These are phyloP conservation scores for Aspergillus eucalypticola DNA, from an alignment of 2,329 filamentous ascomycete genomes.

Conservation along the genomic window DNA sequence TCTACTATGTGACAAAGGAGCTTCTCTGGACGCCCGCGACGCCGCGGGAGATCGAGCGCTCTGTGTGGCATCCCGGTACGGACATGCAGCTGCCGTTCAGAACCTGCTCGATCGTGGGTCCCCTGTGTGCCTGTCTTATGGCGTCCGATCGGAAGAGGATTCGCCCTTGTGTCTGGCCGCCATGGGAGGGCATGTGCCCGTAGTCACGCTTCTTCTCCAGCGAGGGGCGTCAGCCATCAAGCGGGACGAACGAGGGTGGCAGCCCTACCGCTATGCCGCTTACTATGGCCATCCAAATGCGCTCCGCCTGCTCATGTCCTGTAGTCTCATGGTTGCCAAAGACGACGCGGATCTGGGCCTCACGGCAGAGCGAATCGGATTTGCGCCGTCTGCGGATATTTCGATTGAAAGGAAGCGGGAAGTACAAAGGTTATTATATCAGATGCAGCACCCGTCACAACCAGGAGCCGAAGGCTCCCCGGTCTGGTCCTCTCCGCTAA, in stretches of 20 bases:
- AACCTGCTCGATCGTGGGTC: slow-evolving; percentile 37
- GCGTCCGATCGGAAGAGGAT: slow-evolving; percentile 33
- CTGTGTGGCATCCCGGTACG: slow-evolving; percentile 34
- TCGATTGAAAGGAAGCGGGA: slow-evolving; percentile 23
- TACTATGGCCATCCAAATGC: slow-evolving; percentile 40
- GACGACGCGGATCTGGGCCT: slow-evolving; percentile 19
- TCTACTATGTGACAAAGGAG: slow-evolving; percentile 34
- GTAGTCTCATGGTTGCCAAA: slow-evolving; percentile 17
- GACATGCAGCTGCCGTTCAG: slow-evolving; percentile 36
- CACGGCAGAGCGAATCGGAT: slow-evolving; percentile 26
- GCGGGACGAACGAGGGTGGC: slow-evolving; percentile 40
- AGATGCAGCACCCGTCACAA: slow-evolving; percentile 3
- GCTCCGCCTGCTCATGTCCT: slow-evolving; percentile 34
- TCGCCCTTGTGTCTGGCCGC: slow-evolving; percentile 42
- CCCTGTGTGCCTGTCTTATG: slow-evolving; percentile 28
- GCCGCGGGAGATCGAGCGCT: slow-evolving; percentile 36
- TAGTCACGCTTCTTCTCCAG: slow-evolving; percentile 35
- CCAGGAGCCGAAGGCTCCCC: not conserved
- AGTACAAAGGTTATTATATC: slow-evolving; percentile 22
- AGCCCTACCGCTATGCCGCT: slow-evolving; percentile 40
- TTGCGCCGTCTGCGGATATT: slow-evolving; percentile 24
- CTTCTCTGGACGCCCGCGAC: slow-evolving; percentile 36
- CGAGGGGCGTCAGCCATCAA: slow-evolving; percentile 37
- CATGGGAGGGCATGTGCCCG: slow-evolving; percentile 34
- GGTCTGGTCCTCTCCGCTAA: not conserved